phyloP scores from a whole-genome alignment of 2,329 filamentous ascomycete species.

The Fusarium tjaetaba region DNA sequence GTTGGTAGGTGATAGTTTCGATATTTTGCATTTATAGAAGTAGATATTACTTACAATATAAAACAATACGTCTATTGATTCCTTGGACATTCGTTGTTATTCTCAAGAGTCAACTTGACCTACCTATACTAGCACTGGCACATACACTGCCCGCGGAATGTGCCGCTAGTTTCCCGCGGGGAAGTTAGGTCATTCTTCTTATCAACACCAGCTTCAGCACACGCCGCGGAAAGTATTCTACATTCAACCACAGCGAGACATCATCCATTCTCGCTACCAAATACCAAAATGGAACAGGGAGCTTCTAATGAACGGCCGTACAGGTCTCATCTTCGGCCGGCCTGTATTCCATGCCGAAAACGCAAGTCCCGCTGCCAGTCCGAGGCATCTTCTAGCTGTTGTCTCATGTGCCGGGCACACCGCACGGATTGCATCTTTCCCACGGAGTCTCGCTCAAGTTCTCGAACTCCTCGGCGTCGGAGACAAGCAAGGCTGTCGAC shows the following conservation, averaged over 20 bases:
- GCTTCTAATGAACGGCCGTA: conserved; percentile 57
- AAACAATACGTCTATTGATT: too few species aligned
- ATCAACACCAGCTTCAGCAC: background rate
- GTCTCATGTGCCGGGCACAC: conserved; percentile 67
- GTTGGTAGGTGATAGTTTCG: too few species aligned
- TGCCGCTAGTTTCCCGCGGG: background rate
- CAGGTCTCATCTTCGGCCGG: conserved; percentile 69
- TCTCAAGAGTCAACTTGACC: too few species aligned
- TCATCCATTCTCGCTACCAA: background rate
- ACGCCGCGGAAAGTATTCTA: background rate
- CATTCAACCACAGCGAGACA: background rate
- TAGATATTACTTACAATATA: too few species aligned
- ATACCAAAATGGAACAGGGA: background rate
- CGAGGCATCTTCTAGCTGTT: conserved; percentile 59
- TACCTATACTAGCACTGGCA: background rate
- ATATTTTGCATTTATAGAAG: too few species aligned
- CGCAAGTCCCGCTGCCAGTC: conserved; percentile 71
- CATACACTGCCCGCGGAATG: background rate
- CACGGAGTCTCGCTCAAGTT: conserved; percentile 43
- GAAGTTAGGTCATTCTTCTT: background rate
- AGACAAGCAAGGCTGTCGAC: conserved; percentile 7
- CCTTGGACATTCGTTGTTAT: too few species aligned
- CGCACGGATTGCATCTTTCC: conserved; percentile 67
- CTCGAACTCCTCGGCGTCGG: conserved; percentile 28
- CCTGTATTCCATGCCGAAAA: conserved; percentile 67